phyloP scores from a whole-genome alignment of 192 early-diverging fungal genomes.

The Phycomyces blakesleeanus region DNA sequence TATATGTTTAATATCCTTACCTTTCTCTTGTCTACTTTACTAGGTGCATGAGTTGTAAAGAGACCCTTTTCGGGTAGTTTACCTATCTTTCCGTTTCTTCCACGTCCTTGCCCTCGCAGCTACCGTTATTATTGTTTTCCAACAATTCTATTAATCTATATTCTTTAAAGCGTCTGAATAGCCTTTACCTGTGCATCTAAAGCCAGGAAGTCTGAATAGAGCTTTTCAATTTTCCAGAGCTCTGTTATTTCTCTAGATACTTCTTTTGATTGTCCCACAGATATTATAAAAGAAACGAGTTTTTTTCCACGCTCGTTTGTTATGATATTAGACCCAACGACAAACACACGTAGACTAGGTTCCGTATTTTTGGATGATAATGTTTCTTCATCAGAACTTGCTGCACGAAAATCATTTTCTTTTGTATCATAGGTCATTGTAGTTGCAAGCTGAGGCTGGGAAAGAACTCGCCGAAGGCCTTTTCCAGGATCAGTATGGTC shows the following conservation, averaged over 20 bases:
- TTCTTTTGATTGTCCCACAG: slow-evolving; percentile 20
- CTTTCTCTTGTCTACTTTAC: slow-evolving; percentile 83
- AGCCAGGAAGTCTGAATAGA: slow-evolving; percentile 80
- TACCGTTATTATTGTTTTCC: not conserved
- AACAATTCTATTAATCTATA: not conserved
- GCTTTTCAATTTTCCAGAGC: slow-evolving; percentile 84
- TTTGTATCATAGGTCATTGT: not conserved
- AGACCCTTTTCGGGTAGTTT: slow-evolving; percentile 80
- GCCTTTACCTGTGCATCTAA: slow-evolving; percentile 74
- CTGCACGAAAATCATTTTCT: not conserved
- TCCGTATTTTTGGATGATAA: not conserved
- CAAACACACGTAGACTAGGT: slow-evolving; percentile 25
- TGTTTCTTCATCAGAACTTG: not conserved
- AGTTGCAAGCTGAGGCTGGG: not conserved
- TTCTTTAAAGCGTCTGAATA: not conserved
- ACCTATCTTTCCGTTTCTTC: not conserved
- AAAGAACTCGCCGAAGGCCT: not conserved
- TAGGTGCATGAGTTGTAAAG: slow-evolving; percentile 73
- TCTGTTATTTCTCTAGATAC: slow-evolving; percentile 35
- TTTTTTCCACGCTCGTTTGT: slow-evolving; percentile 74
- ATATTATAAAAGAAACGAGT: slow-evolving; percentile 55
- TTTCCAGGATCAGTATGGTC: not conserved
- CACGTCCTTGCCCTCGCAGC: not conserved
- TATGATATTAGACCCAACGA: slow-evolving; percentile 53
- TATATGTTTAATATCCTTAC: slow-evolving; percentile 15